Evolutionary conservation across 2,329 filamentous ascomycete genomes (phyloP).

Genomic region (Aspergillus latus): DNA sequence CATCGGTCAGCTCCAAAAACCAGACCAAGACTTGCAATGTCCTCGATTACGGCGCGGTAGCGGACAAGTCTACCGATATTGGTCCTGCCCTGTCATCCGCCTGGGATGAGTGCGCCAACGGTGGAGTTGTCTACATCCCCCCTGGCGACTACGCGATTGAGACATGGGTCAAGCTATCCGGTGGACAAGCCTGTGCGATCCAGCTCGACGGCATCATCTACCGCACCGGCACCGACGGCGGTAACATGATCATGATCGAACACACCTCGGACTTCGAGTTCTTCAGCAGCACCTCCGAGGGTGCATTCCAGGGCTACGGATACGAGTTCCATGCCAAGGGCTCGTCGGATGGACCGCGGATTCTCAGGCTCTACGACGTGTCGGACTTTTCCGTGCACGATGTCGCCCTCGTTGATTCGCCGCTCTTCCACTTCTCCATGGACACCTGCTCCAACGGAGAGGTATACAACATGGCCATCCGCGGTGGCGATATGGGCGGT

Average conservation of each 20-base stretch:
- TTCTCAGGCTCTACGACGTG: conserved; percentile 49
- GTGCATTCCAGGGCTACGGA: conserved; percentile 55
- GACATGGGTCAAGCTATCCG: conserved; percentile 51
- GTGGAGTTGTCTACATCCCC: conserved; percentile 53
- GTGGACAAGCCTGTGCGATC: conserved; percentile 51
- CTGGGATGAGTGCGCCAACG: conserved; percentile 52
- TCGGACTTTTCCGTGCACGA: conserved; percentile 53
- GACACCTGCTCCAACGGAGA: conserved; percentile 55
- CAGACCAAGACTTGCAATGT: conserved; percentile 49
- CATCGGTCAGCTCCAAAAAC: conserved; percentile 12
- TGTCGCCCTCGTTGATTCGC: conserved; percentile 50
- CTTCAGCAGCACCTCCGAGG: conserved; percentile 53
- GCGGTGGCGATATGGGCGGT: conserved; percentile 53
- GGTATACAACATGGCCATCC: conserved; percentile 57
- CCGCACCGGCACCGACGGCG: conserved; percentile 50
- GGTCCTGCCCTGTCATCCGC: conserved; percentile 50
- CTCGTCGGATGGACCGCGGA: conserved; percentile 43
- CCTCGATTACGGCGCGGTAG: conserved; percentile 52
- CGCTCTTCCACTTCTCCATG: conserved; percentile 52
- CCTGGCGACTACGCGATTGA: conserved; percentile 51
- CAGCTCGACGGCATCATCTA: conserved; percentile 56
- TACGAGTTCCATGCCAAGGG: conserved; percentile 50
- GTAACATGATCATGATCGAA: conserved; percentile 56
- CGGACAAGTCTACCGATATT: conserved; percentile 54
- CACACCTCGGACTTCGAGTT: conserved; percentile 55